phyloP scores from a whole-genome alignment of 73 alveolate species.

The Tetrahymena elliotti region DNA sequence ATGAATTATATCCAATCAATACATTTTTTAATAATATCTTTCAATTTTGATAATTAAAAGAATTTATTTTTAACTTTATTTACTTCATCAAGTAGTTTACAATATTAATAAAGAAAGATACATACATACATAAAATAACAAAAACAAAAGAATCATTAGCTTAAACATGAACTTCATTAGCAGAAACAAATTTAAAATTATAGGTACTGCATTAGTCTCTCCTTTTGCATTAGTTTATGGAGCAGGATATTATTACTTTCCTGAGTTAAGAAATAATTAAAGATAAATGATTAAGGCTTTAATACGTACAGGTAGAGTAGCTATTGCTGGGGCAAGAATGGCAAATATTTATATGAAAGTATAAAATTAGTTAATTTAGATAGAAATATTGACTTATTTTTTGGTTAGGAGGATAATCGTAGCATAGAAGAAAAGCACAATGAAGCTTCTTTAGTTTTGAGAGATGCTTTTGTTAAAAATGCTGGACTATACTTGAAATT shows the following conservation, averaged over 20 bases:
- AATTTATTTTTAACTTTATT: background rate
- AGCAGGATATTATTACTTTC: constrained; percentile 13
- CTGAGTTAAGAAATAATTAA: constrained; percentile 19
- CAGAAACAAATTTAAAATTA: background rate
- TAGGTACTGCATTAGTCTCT: background rate
- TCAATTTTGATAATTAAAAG: background rate
- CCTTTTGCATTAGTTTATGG: background rate
- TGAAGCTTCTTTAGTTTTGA: constrained; percentile 37
- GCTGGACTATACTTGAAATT: constrained; percentile 63
- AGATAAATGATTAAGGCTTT: constrained; percentile 15
- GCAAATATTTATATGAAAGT: constrained; percentile 9
- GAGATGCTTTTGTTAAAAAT: constrained; percentile 53
- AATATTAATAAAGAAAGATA: background rate
- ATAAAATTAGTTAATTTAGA: background rate
- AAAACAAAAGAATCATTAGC: background rate
- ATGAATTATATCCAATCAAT: background rate
- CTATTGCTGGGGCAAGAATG: constrained; percentile 35
- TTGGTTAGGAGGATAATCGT: background rate
- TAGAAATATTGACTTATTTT: too few species aligned
- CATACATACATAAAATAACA: background rate
- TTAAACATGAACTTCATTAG: background rate
- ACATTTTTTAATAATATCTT: background rate
- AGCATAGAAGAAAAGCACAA: constrained; percentile 44
- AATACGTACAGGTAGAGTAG: constrained; percentile 27
- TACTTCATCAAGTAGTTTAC: too few species aligned